Base-by-base conservation (phyloP, 2,329 filamentous ascomycete species). In the Cercospora zeina region DNA sequence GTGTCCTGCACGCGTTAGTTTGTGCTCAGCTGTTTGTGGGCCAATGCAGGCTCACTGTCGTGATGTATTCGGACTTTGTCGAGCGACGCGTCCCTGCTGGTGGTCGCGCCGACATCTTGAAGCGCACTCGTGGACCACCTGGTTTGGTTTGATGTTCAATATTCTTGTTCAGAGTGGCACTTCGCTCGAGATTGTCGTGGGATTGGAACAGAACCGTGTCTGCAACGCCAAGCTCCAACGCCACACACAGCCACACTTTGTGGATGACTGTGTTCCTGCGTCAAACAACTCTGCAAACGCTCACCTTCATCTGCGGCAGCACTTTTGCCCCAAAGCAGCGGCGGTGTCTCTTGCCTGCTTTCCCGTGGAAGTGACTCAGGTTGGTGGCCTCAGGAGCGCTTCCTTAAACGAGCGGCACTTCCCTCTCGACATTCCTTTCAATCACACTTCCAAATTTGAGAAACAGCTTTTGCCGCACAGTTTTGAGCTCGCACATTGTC, bases 41-140 rank as follows among this genome's bases (percentile, higher is more conserved):
- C 11, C 10, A 8, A 27, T 10, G 27, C 30, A 33, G 13, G 24
- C 16, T 71, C 83, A 96, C 93, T 58, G 95, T 99, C 79, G 97
- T 93, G 66, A 99, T 97, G 75, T 97, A 97, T 77, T 97, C 93
- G 77, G 91, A 91, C 78, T 92, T 96, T 9, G 85, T 83, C 55
- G 87, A 82, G 74, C 93, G 89, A 70, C 76, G 70, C 49, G 62
- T 68, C 14, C 64, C 68, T 3, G 77, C 72, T 16, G 72, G 68
- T 8, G 79, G 76, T 36, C 79, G 73, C 16, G 79, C 80, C 75
- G 65, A 61, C 65, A 67, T 67, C 16, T 58, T 55, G 61, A 24
- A 24, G 37, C 13, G 13, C 27, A n/a, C 16, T 56, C 21, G 7
- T 7, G 39, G 8, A 24, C n/a, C 1, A 34, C 16, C 6, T 11